These are phyloP conservation scores for Arthroderma sp. DNA, from an alignment of 2,329 filamentous ascomycete species.

Conservation along the genomic window DNA sequence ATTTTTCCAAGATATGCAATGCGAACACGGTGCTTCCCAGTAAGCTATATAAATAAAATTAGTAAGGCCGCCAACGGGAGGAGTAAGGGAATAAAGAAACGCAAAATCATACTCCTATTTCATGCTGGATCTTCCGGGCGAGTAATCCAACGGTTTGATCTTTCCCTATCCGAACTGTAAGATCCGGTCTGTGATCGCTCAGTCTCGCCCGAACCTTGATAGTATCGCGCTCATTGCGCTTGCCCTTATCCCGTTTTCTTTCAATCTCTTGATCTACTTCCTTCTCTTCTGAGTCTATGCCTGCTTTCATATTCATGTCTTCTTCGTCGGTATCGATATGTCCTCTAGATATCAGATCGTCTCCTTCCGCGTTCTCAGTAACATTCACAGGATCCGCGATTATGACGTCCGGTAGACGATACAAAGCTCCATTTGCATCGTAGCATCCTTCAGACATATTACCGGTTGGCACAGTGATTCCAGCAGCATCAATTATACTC, in stretches of 20 bases:
- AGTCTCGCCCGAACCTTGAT: constrained; percentile 49
- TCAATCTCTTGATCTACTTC: constrained; percentile 27
- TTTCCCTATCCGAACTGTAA: constrained; percentile 44
- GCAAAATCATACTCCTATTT: constrained; percentile 44
- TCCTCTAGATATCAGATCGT: constrained; percentile 13
- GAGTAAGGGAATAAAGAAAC: constrained; percentile 3
- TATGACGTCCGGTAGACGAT: constrained; percentile 54
- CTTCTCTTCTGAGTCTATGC: constrained; percentile 26
- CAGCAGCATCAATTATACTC: constrained; percentile 64
- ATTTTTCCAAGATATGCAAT: constrained; percentile 73
- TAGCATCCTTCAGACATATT: constrained; percentile 60
- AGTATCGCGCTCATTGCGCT: constrained; percentile 42
- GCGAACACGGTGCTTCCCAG: constrained; percentile 46
- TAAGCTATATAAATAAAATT: constrained; percentile 35
- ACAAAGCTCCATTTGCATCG: constrained; percentile 56
- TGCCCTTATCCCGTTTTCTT: constrained; percentile 43
- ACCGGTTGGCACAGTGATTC: constrained; percentile 60
- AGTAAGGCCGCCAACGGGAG: not conserved
- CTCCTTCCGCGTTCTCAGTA: constrained; percentile 6
- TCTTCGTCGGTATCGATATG: constrained; percentile 13
- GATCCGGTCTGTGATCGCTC: constrained; percentile 52
- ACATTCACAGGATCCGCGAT: constrained; percentile 46
- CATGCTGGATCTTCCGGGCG: constrained; percentile 48
- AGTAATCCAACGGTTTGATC: constrained; percentile 53
- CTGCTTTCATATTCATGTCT: constrained; percentile 16